Conservation (phyloP, 805 yeast genomes). For the Ogataea saltuana region DNA sequence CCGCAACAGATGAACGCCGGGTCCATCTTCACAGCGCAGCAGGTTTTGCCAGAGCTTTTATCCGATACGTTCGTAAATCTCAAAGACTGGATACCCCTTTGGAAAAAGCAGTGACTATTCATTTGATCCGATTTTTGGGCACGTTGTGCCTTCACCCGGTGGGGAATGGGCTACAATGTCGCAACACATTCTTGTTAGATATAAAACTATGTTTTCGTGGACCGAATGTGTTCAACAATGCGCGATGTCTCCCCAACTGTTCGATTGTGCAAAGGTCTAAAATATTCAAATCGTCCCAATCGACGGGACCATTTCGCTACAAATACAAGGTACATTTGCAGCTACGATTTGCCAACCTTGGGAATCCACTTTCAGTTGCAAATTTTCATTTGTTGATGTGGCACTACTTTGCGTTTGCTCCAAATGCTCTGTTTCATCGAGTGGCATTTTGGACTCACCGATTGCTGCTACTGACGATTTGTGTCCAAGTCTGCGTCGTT, state of each 20-base stretch:
- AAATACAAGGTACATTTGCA: constrained; percentile 11
- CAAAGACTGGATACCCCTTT: not conserved
- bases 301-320: not conserved
- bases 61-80: not conserved
- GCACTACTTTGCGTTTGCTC: not conserved
- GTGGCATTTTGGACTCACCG: not conserved
- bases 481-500: not conserved
- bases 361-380: constrained; percentile 6
- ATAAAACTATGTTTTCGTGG: constrained; percentile 11
- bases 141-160: constrained; percentile 3
- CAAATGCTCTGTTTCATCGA: not conserved
- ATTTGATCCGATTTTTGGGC: constrained; percentile 13
- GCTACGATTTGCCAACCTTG: constrained; percentile 11
- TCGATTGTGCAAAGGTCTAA: no score
- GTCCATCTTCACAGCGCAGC: no score
- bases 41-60: constrained; percentile 1
- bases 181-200: not conserved
- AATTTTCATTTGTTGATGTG: constrained; percentile 13
- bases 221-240: constrained; percentile 9
- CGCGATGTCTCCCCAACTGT: no score
- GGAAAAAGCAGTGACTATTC: constrained; percentile 10
- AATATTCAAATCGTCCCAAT: no score
- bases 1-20: no score
- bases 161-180: not conserved
- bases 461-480: not conserved